phyloP scores from a whole-genome alignment of 2,329 filamentous ascomycete species.

The Pseudogymnoascus sp. region DNA sequence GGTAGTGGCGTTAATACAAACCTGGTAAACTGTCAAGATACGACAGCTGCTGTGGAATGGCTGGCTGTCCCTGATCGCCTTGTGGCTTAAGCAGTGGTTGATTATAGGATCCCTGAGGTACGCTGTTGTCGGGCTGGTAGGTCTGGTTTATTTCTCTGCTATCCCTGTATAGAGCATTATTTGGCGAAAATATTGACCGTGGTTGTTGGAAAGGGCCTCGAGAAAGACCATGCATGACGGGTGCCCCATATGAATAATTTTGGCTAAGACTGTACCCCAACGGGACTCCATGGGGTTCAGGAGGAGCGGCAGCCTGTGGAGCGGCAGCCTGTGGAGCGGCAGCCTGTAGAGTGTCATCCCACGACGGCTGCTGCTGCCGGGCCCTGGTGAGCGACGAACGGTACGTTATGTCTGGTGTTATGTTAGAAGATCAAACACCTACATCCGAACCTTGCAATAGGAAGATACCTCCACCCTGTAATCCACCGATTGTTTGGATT shows the following conservation, averaged over 20 bases:
- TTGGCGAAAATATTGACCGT: neutral
- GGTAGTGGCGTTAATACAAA: neutral
- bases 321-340: slow-evolving; percentile 8
- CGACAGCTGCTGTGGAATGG: neutral
- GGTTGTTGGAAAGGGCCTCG: neutral
- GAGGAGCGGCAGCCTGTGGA: no score
- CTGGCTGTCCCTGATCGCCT: neutral
- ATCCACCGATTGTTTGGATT: slow-evolving; percentile 24
- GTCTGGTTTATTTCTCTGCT: neutral
- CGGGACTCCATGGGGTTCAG: neutral
- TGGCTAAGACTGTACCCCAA: neutral
- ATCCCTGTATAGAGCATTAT: neutral
- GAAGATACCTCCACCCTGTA: slow-evolving; percentile 30
- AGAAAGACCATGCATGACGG: neutral
- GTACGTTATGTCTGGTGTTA: slow-evolving; percentile 29
- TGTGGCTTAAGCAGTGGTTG: neutral
- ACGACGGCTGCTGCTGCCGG: slow-evolving; percentile 30
- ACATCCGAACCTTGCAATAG: slow-evolving; percentile 24
- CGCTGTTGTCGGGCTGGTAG: neutral
- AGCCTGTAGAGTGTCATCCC: slow-evolving; percentile 20
- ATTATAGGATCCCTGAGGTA: neutral
- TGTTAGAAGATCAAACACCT: slow-evolving; percentile 30
- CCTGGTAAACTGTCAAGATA: slow-evolving; percentile 3
- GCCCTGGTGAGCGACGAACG: slow-evolving; percentile 29
- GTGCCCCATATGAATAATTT: neutral